Percentiles rank a stretch among this genome's conserved stretches.
Conservation (phyloP, 148 eudicot genomes). For the Nepenthes gracilis region DNA sequence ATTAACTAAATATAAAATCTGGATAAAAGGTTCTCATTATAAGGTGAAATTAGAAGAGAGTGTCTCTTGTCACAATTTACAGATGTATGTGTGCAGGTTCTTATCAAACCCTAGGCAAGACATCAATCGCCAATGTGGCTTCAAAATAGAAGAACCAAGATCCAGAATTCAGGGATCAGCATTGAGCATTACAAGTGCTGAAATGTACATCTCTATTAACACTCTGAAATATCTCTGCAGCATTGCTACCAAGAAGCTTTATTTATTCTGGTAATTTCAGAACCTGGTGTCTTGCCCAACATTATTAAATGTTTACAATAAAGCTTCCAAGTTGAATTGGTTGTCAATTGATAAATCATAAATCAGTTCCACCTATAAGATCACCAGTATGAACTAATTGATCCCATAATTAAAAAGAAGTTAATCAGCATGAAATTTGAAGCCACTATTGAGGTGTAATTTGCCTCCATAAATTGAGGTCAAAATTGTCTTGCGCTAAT, state of each 20-base stretch:
- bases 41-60: no score
- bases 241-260: slow-evolving; percentile 11
- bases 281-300: slow-evolving; percentile 9
- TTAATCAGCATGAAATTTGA: no score
- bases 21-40: no score
- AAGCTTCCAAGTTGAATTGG: not conserved
- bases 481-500: no score
- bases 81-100: slow-evolving; percentile 28
- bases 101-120: slow-evolving; percentile 12
- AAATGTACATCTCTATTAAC: slow-evolving; percentile 14
- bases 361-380: no score
- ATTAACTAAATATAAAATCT: no score
- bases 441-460: no score
- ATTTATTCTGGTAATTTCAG: not conserved
- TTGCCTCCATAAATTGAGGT: no score
- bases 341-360: no score
- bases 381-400: no score
- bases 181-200: slow-evolving; percentile 16
- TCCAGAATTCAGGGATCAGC: slow-evolving; percentile 22
- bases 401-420: no score
- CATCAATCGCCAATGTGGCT: slow-evolving; percentile 17
- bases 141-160: slow-evolving; percentile 18
- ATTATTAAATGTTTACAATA: not conserved
- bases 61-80: slow-evolving; percentile 8
- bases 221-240: slow-evolving; percentile 3